Base-by-base conservation (phyloP, 495 filamentous ascomycete species). In the Glarea lozoyensis region DNA sequence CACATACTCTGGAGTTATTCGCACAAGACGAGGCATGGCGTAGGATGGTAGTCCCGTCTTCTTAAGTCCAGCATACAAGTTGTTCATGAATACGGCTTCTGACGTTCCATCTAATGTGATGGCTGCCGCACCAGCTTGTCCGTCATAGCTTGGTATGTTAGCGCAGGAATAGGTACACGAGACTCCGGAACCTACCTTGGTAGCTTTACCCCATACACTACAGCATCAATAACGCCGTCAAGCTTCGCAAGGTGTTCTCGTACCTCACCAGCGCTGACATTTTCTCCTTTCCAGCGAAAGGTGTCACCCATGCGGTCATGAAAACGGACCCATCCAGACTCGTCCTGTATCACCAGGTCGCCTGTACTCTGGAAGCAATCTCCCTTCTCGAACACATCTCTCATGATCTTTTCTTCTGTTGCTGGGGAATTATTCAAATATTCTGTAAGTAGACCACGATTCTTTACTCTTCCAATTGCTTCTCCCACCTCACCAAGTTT, bases 121-220 rank as follows among this genome's bases (percentile, higher is more conserved):
- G 1, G 63, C 67, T 37, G 68, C 66, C 16, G 68, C 70, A 29
- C 70, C 70, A 35, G 70, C 70, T 58, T 72, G 64, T 21, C 70
- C 70, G 40, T 74, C 70, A 48, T 74, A 73, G 11, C 68, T 71
- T 7, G 12, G 29, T 9, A 18, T 31, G 20, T 45, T 34, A 45
- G 34, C 38, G 37, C 4, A 21, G 10, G 17, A 10, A 37, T 9
- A 5, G 22, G 17, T 10, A 9, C 7, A 6, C 15, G 7, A 9
- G 32, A 10, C 32, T 35, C 32, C 35, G 19, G 33, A 56, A 29
- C 60, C 35, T 60, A 70, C 68, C 61, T 55, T 17, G 35, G 37
- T 12, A 74, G 47, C 23, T 63, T 68, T 2, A 75, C 68, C 11
- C 70, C 70, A 48, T 68, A 75, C 2, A 75, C 69, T 15, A 70